Evolutionary conservation across 345 rosid genomes (phyloP).

Genomic region (thale cress (Arabidopsis thaliana)): DNA sequence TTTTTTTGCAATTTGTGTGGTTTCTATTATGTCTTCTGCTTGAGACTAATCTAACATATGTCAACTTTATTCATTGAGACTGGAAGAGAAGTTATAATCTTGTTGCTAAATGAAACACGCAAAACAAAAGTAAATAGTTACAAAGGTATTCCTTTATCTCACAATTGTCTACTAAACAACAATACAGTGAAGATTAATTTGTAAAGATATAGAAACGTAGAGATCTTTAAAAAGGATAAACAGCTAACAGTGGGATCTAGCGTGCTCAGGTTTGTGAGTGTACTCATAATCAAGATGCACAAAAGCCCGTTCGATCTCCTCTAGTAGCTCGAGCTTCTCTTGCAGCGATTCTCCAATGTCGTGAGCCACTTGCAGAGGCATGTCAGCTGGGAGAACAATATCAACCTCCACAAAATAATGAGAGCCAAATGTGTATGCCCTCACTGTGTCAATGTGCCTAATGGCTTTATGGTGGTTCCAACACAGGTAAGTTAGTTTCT

Average conservation of each 20-base stretch:
- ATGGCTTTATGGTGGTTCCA: slow-evolving; percentile 96
- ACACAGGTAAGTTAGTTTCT: slow-evolving; percentile 91
- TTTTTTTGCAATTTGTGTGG: background rate
- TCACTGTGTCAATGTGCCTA: slow-evolving; percentile 90
- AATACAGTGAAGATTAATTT: background rate
- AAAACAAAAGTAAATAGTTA: slow-evolving; percentile 14
- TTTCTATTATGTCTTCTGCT: background rate
- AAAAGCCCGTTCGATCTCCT: slow-evolving; percentile 92
- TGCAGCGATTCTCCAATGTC: slow-evolving; percentile 91
- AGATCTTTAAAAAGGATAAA: background rate
- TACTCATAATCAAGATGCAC: slow-evolving; percentile 98
- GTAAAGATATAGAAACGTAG: background rate
- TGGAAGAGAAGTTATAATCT: background rate
- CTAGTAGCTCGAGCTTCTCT: slow-evolving; percentile 88
- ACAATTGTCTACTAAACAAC: slow-evolving; percentile 28
- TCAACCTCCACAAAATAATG: slow-evolving; percentile 99
- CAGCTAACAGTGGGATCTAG: slow-evolving; percentile 55
- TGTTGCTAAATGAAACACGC: background rate
- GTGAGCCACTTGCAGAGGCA: slow-evolving; percentile 93
- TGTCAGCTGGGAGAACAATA: slow-evolving; percentile 83
- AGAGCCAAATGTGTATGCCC: slow-evolving; percentile 98
- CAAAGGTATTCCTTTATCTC: slow-evolving; percentile 6
- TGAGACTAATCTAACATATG: background rate
- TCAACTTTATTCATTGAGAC: background rate
- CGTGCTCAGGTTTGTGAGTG: slow-evolving; percentile 95